These are phyloP conservation scores for Magnusiomyces ingens DNA, from an alignment of 1,139 yeast genomes.

Conservation along the genomic window DNA sequence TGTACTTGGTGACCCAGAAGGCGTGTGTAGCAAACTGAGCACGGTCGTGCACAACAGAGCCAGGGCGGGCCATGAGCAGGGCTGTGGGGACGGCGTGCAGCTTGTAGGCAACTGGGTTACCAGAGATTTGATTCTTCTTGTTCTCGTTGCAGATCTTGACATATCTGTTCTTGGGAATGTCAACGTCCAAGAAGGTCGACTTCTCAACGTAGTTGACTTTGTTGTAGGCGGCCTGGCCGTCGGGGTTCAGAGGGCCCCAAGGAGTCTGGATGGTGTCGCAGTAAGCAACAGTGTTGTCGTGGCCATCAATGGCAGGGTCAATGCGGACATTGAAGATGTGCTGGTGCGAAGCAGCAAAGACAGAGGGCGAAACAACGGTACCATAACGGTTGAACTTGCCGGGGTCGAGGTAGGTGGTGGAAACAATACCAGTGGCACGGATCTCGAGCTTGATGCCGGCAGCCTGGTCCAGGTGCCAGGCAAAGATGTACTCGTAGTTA, in stretches of 20 bases:
- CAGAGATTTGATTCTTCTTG: conserved; percentile 66
- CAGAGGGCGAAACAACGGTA: conserved; percentile 78
- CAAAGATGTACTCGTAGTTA: conserved; percentile 78
- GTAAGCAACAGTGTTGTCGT: conserved; percentile 60
- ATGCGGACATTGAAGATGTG: conserved; percentile 78
- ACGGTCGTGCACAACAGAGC: conserved; percentile 56
- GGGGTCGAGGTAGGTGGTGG: conserved; percentile 70
- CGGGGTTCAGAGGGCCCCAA: conserved; percentile 54
- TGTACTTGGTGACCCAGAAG: conserved; percentile 69
- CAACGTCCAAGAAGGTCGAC: conserved; percentile 67
- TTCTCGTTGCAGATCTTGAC: conserved; percentile 71
- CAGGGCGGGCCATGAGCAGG: conserved; percentile 60
- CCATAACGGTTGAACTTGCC: conserved; percentile 75
- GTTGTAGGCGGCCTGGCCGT: conserved; percentile 67
- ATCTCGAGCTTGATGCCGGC: conserved; percentile 79
- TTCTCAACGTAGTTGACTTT: conserved; percentile 61
- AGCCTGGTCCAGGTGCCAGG: conserved; percentile 72
- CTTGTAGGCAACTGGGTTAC: conserved; percentile 79
- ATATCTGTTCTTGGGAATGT: conserved; percentile 69
- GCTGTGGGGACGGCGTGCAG: conserved; percentile 71
- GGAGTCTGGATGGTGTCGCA: conserved; percentile 70
- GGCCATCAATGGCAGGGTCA: conserved; percentile 83
- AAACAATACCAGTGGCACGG: conserved; percentile 77
- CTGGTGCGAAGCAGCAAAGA: conserved; percentile 85
- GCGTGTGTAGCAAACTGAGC: conserved; percentile 70